Base-by-base conservation (phyloP, 2,329 filamentous ascomycete species). In the Calonectria henricotiae region DNA sequence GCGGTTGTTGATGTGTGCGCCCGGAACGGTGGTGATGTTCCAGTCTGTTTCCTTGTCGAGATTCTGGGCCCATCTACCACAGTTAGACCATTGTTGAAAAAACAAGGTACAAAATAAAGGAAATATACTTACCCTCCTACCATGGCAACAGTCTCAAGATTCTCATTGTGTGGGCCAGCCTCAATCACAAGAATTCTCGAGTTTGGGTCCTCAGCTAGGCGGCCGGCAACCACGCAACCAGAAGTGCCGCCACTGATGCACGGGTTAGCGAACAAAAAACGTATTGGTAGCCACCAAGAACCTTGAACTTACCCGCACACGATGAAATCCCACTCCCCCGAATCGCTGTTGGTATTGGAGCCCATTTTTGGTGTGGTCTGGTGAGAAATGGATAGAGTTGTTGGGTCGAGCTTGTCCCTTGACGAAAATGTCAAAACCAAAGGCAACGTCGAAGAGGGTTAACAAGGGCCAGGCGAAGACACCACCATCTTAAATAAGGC, bases 121-220 rank as follows among this genome's bases (percentile, higher is more conserved):
- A 30, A 7, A 30, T 30, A 17, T 58, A 73, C 80, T 75, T 76
- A 86, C 80, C 85, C 86, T 68, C 86, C 86, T 5, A 82, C 81
- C 86, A 88, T 88, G 62, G 86, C 80, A 3, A 85, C 84, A 55
- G 86, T 87, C 46, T 87, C 85, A 0, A 87, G 78, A 44, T 86
- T 74, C 65, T 81, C 79, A 65, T 81, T 84, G 62, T 84, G 80
- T 13, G 79, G 74, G 7, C 82, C 82, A 15, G 82, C 82, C 62
- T 83, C 82, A 20, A 83, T 76, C 6, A 83, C 73, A 0, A 82
- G 77, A 9, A 83, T 74, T 25, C 67, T 78, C 8, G 71, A 68
- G n/a, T 75, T 69, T 1, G 78, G 72, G 51, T 78, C 72, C 69
- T 83, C 82, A 9, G 81, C 79, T 32, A 83, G 77, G 9, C 82